Evolutionary conservation across 768 basidiomycete genomes (phyloP).

Genomic region (Rhodosporidiobolus odoratus): DNA sequence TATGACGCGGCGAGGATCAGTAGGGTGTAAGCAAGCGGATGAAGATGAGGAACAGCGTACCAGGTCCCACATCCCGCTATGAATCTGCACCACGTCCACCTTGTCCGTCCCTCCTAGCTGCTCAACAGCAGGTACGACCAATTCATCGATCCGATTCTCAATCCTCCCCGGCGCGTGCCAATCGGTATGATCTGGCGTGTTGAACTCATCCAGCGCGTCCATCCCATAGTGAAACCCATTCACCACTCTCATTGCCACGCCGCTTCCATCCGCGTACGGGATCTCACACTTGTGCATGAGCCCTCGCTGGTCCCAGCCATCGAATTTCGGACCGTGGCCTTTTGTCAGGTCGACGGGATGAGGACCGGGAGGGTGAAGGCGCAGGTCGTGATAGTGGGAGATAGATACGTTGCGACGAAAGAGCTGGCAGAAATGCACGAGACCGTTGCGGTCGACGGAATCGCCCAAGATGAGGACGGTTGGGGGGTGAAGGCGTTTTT

Average conservation of each 20-base stretch:
- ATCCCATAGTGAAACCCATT: slow-evolving; percentile 39
- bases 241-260: slow-evolving; percentile 28
- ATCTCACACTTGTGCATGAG: slow-evolving; percentile 36
- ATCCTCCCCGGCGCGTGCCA: slow-evolving; percentile 37
- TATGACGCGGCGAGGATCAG: not conserved
- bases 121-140: slow-evolving; percentile 28
- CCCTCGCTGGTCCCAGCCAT: slow-evolving; percentile 38
- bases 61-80: slow-evolving; percentile 39
- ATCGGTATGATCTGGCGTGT: slow-evolving; percentile 33
- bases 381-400: slow-evolving; percentile 34
- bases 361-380: slow-evolving; percentile 14
- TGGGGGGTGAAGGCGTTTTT: slow-evolving; percentile 9
- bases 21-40: not conserved
- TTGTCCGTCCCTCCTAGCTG: slow-evolving; percentile 33
- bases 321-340: slow-evolving; percentile 30
- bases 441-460: slow-evolving; percentile 38
- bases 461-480: slow-evolving; percentile 37
- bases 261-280: slow-evolving; percentile 14
- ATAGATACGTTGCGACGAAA: slow-evolving; percentile 33
- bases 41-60: slow-evolving; percentile 5
- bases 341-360: slow-evolving; percentile 20
- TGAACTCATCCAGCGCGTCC: slow-evolving; percentile 39
- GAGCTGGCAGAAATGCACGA: slow-evolving; percentile 38
- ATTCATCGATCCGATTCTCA: slow-evolving; percentile 33
- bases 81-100: slow-evolving; percentile 29